phyloP scores from a whole-genome alignment of 2,329 filamentous ascomycete genomes.

The Penicillium sp. region DNA sequence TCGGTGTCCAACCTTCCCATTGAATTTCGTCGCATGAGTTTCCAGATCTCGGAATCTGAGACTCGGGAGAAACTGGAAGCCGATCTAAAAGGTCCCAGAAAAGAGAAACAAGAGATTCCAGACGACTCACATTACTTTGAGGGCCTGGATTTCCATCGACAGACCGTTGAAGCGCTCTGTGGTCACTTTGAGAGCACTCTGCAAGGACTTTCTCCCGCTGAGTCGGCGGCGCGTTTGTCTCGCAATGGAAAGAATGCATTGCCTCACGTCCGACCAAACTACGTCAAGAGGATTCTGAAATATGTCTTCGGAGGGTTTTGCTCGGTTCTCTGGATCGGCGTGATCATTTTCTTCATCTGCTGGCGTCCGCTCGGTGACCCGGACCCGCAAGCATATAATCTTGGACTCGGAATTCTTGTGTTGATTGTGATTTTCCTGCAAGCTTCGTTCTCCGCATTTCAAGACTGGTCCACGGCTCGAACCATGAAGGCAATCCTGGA shows the following conservation, averaged over 20 bases:
- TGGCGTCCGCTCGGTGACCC: slow-evolving; percentile 8
- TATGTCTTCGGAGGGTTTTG: slow-evolving; percentile 8
- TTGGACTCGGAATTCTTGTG: slow-evolving; percentile 1
- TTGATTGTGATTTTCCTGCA: slow-evolving; percentile 8
- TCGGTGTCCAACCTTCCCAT: slow-evolving; percentile 1
- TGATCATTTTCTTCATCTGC: slow-evolving; percentile 11
- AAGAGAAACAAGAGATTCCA: not conserved
- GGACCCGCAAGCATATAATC: not conserved
- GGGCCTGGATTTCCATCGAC: not conserved
- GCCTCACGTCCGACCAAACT: slow-evolving; percentile 5
- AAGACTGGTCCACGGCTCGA: slow-evolving; percentile 7
- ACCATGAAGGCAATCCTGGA: slow-evolving; percentile 8
- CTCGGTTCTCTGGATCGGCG: slow-evolving; percentile 7
- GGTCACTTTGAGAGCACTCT: not conserved
- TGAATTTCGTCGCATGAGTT: slow-evolving; percentile 7
- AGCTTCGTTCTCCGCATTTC: slow-evolving; percentile 5
- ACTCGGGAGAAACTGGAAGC: not conserved
- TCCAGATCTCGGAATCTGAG: slow-evolving; percentile 6
- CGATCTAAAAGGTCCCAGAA: not conserved
- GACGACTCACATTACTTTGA: not conserved
- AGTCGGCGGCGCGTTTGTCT: not conserved
- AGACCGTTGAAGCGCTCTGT: not conserved
- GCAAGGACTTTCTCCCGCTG: not conserved
- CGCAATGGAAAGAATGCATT: slow-evolving; percentile 5
- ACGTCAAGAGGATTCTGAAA: slow-evolving; percentile 1